These are phyloP conservation scores for Calonectria leucothoes DNA, from an alignment of 2,329 filamentous ascomycete genomes.

Conservation along the genomic window DNA sequence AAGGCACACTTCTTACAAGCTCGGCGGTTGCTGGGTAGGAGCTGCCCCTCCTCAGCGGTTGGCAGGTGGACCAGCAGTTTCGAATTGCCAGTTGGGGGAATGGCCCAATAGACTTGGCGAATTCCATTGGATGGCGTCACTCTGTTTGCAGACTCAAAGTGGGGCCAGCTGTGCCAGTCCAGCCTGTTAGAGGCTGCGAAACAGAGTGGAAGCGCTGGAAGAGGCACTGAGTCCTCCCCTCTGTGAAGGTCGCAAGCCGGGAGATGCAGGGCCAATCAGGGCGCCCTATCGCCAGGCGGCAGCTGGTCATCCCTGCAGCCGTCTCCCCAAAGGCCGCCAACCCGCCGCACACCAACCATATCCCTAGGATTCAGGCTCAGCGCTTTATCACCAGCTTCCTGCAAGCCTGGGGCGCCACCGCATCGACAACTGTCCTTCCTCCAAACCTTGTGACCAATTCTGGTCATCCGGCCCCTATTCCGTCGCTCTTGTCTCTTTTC, in stretches of 20 bases:
- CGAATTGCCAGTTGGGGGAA: constrained; percentile 7
- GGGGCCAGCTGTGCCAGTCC: not conserved
- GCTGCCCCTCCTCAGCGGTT: constrained; percentile 31
- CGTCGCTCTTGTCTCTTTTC: constrained; percentile 3
- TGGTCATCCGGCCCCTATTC: not conserved
- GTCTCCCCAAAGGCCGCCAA: not conserved
- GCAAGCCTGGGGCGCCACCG: not conserved
- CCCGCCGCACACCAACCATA: not conserved
- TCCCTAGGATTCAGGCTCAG: not conserved
- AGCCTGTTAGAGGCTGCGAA: not conserved
- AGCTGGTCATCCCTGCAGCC: not conserved
- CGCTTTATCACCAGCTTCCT: not conserved
- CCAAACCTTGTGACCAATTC: not conserved
- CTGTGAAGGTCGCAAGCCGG: not conserved
- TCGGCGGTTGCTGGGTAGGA: constrained; percentile 22
- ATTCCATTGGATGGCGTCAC: constrained; percentile 21
- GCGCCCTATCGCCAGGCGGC: not conserved
- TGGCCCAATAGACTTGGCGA: constrained; percentile 14
- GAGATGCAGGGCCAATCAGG: constrained; percentile 2
- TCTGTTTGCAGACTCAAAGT: not conserved
- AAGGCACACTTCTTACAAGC: not conserved
- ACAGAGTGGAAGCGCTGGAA: constrained; percentile 16
- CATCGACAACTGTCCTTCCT: not conserved
- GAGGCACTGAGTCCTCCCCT: not conserved
- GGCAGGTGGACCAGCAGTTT: constrained; percentile 32